Percentiles rank a stretch among this genome's conserved stretches.
These are phyloP conservation scores for Globisporangium heterothallicum DNA, from an alignment of 352 stramenopile species.

Conservation along the genomic window DNA sequence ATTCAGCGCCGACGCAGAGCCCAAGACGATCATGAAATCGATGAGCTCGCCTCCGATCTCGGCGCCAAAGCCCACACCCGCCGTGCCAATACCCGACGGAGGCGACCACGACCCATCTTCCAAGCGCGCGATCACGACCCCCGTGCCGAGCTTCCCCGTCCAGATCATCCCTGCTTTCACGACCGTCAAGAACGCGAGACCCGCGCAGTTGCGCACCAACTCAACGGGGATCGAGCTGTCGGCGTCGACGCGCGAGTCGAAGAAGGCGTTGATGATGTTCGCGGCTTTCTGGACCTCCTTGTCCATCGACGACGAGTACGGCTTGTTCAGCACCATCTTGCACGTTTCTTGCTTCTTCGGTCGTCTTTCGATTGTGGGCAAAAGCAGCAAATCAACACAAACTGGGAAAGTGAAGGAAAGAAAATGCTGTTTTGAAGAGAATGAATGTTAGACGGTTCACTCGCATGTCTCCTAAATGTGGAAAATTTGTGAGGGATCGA, in stretches of 20 bases:
- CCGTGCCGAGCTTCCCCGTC: constrained; percentile 80
- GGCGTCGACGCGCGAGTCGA: constrained; percentile 61
- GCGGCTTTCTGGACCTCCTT: constrained; percentile 81
- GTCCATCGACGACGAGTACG: constrained; percentile 84
- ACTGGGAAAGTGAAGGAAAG: neutral
- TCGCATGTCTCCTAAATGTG: too few species aligned
- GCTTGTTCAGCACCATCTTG: constrained; percentile 79
- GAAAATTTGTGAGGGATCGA: too few species aligned
- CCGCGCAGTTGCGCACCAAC: constrained; percentile 68
- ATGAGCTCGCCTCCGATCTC: constrained; percentile 85
- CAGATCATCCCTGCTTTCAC: constrained; percentile 82
- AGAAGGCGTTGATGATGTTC: constrained; percentile 83
- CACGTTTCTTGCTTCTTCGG: neutral
- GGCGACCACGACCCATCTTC: constrained; percentile 80
- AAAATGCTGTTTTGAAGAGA: too few species aligned
- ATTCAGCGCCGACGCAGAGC: constrained; percentile 60
- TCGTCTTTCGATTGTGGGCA: constrained; percentile 4
- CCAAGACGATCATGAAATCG: constrained; percentile 87
- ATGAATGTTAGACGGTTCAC: too few species aligned
- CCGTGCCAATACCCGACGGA: constrained; percentile 77
- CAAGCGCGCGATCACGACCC: constrained; percentile 74
- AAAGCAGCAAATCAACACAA: neutral
- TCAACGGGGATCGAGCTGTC: constrained; percentile 77
- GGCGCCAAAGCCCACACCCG: constrained; percentile 73
- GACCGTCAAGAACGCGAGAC: constrained; percentile 83